Conservation (phyloP, 2,329 filamentous ascomycete genomes). For the Teratosphaeria nubilosa region DNA sequence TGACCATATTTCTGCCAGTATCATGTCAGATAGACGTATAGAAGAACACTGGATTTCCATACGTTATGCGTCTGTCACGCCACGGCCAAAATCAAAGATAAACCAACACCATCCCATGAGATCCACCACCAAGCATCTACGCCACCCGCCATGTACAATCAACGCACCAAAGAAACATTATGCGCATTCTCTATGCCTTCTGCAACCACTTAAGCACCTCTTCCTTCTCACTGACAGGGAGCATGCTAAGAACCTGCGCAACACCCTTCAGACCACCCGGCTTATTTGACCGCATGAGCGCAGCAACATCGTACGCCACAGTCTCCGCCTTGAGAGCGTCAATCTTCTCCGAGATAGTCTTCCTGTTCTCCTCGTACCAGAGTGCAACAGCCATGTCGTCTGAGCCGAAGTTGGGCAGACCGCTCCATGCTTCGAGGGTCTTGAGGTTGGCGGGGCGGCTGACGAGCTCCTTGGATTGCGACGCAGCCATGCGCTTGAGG, state of each 20-base stretch:
- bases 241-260: constrained; percentile 70
- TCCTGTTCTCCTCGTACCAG: constrained; percentile 95
- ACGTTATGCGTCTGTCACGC: neutral
- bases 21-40: too few species aligned
- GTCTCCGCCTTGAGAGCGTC: constrained; percentile 72
- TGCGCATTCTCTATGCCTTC: constrained; percentile 25
- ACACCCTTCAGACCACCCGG: constrained; percentile 73
- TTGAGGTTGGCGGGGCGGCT: constrained; percentile 48
- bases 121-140: neutral
- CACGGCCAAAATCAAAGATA: neutral
- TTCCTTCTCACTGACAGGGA: constrained; percentile 83
- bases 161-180: neutral
- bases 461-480: constrained; percentile 36
- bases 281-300: constrained; percentile 55
- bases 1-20: too few species aligned
- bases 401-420: constrained; percentile 62
- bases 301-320: constrained; percentile 59
- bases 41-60: neutral
- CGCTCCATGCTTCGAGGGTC: constrained; percentile 74
- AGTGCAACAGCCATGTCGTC: constrained; percentile 75
- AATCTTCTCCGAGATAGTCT: constrained; percentile 71
- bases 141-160: neutral
- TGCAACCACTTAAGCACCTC: constrained; percentile 54
- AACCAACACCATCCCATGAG: neutral
- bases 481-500: constrained; percentile 67